These are phyloP conservation scores for Oldenlandia corymbosa DNA, from an alignment of 257 asterid genomes.

Conservation along the genomic window DNA sequence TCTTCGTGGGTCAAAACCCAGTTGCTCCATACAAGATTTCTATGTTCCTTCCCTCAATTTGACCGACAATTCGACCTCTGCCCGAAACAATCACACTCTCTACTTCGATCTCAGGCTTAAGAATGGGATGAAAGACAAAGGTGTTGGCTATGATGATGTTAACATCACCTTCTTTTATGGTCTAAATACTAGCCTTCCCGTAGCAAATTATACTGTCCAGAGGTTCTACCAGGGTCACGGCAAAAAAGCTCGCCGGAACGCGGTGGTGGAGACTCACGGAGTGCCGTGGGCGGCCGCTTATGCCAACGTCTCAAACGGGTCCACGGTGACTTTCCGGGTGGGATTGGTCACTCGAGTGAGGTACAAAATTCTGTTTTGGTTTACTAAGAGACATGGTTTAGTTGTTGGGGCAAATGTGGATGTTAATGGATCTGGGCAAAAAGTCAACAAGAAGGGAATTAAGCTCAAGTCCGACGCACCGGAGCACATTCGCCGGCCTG, in stretches of 20 bases:
- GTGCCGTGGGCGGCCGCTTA: slow-evolving; percentile 57
- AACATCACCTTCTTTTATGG: too few relatives aligned
- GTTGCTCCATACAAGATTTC: slow-evolving; percentile 41
- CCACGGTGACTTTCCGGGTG: slow-evolving; percentile 46
- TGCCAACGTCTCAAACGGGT: slow-evolving; percentile 28
- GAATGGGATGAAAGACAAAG: slow-evolving; percentile 19
- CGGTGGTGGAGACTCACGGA: slow-evolving; percentile 27
- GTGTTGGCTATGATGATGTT: too few relatives aligned
- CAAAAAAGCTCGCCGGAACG: slow-evolving; percentile 35
- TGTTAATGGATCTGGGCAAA: slow-evolving; percentile 48
- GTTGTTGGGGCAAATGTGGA: slow-evolving; percentile 36
- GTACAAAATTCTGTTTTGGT: slow-evolving; percentile 55
- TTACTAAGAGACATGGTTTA: too few relatives aligned
- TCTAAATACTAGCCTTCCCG: slow-evolving; percentile 2
- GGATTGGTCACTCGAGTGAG: slow-evolving; percentile 49
- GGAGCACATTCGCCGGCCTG: slow-evolving; percentile 3
- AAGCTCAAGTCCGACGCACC: slow-evolving; percentile 46
- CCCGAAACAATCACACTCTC: slow-evolving; percentile 41
- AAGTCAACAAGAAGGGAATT: slow-evolving; percentile 37
- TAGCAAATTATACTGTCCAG: slow-evolving; percentile 41
- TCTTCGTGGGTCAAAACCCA: slow-evolving; percentile 63
- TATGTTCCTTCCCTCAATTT: slow-evolving; percentile 54
- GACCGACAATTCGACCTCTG: slow-evolving; percentile 26
- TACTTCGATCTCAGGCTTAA: slow-evolving; percentile 48
- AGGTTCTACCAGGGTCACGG: slow-evolving; percentile 71